phyloP scores from a whole-genome alignment of 768 basidiomycete species.

The Amanita subjunquillea region DNA sequence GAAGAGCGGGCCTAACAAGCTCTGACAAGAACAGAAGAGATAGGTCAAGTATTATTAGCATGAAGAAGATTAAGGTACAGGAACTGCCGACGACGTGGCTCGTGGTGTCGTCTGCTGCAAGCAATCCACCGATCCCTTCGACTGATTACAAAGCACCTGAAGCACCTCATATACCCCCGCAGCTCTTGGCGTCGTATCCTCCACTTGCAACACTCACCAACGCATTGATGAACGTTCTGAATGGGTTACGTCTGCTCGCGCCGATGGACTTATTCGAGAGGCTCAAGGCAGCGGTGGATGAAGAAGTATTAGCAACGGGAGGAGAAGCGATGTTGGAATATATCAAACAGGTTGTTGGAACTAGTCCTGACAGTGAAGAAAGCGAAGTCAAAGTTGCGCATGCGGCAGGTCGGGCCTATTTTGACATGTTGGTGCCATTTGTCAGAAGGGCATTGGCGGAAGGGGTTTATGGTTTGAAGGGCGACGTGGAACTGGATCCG shows the following conservation, averaged over 20 bases:
- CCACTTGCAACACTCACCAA: conserved; percentile 70
- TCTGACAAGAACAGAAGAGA: conserved; percentile 3
- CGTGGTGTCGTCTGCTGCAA: conserved; percentile 21
- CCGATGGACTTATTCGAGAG: conserved; percentile 47
- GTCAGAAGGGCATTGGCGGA: conserved; percentile 57
- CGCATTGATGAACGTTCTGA: conserved; percentile 60
- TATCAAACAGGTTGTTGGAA: conserved; percentile 16
- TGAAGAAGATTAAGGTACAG: conserved; percentile 2
- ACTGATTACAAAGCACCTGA: neutral
- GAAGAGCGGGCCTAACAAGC: neutral
- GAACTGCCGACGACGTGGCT: conserved; percentile 40
- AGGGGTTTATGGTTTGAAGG: conserved; percentile 6
- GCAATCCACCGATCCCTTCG: neutral
- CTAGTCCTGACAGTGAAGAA: conserved; percentile 9
- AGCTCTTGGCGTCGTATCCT: conserved; percentile 61
- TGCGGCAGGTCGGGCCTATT: conserved; percentile 48
- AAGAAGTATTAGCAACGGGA: conserved; percentile 30
- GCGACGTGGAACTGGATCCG: neutral
- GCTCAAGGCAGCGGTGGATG: conserved; percentile 42
- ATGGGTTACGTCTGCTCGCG: conserved; percentile 73
- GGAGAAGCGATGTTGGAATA: conserved; percentile 40
- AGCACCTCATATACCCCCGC: conserved; percentile 58
- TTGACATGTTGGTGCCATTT: conserved; percentile 59
- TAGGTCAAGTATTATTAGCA: conserved; percentile 5
- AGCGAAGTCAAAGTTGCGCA: conserved; percentile 22